A percentile compares a stretch with the other conserved stretches of the same genome.
Conservation (phyloP, 371 early-diverging fungal species). For the Zancudomyces culisetae region DNA sequence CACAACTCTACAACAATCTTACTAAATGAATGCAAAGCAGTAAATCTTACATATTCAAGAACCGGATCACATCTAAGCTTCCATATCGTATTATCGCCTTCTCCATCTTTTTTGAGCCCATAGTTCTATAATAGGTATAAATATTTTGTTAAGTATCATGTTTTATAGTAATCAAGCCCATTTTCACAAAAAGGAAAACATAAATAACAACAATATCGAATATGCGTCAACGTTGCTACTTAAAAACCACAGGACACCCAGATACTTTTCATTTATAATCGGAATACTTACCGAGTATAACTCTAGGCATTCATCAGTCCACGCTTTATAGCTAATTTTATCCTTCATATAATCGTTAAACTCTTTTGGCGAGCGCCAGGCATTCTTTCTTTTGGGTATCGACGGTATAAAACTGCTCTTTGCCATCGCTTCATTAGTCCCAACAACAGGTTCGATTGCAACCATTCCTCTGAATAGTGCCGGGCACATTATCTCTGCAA, state of each 20-base stretch:
- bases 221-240: too few species aligned
- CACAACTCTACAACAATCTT: too few species aligned
- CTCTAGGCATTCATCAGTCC: not conserved
- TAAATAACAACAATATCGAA: too few species aligned
- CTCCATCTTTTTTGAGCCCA: not conserved
- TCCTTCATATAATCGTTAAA: not conserved
- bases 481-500: slow-evolving; percentile 9
- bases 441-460: not conserved
- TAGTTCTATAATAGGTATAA: too few species aligned
- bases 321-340: not conserved
- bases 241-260: too few species aligned
- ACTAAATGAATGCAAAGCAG: too few species aligned
- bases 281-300: not conserved
- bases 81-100: not conserved
- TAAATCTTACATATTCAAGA: not conserved
- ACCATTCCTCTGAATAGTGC: not conserved
- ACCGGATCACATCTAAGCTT: slow-evolving; percentile 2
- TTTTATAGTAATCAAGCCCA: too few species aligned
- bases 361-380: not conserved
- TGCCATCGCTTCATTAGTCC: too few species aligned
- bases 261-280: too few species aligned
- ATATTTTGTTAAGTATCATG: too few species aligned
- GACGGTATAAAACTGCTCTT: not conserved
- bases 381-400: not conserved
- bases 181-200: too few species aligned